These are phyloP conservation scores for Leccinum arenicola DNA, from an alignment of 768 basidiomycete genomes.

Conservation along the genomic window DNA sequence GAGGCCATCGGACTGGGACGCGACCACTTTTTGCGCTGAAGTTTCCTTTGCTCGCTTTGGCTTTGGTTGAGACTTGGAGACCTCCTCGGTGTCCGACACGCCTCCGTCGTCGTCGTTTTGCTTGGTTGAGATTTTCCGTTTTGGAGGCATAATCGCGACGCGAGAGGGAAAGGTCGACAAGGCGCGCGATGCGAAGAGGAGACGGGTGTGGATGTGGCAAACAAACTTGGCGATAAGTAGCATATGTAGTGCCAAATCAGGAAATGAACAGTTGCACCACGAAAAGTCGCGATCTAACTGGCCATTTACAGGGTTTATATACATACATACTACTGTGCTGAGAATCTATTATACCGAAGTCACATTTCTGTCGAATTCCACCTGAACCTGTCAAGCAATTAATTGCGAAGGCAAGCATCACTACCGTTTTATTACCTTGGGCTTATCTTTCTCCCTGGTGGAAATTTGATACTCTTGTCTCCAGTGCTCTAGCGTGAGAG, in stretches of 20 bases:
- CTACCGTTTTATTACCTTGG: no score
- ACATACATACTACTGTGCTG: no score
- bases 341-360: no score
- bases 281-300: no score
- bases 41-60: conserved; percentile 19
- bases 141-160: conserved; percentile 25
- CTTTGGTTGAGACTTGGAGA: conserved; percentile 17
- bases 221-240: background rate
- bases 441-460: no score
- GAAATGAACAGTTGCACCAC: background rate
- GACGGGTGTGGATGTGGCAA: no score
- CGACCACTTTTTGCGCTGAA: conserved; percentile 23
- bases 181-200: background rate
- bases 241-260: background rate
- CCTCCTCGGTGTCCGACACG: conserved; percentile 31
- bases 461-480: no score
- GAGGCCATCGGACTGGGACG: background rate
- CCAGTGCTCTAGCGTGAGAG: no score
- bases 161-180: background rate
- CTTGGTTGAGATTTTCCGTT: conserved; percentile 21
- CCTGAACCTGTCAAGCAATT: no score
- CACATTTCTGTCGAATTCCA: no score
- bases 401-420: no score
- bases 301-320: no score
- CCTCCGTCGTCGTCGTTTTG: conserved; percentile 4